phyloP scores from a whole-genome alignment of 208 protist genomes.

The Trypanosoma scelopori region DNA sequence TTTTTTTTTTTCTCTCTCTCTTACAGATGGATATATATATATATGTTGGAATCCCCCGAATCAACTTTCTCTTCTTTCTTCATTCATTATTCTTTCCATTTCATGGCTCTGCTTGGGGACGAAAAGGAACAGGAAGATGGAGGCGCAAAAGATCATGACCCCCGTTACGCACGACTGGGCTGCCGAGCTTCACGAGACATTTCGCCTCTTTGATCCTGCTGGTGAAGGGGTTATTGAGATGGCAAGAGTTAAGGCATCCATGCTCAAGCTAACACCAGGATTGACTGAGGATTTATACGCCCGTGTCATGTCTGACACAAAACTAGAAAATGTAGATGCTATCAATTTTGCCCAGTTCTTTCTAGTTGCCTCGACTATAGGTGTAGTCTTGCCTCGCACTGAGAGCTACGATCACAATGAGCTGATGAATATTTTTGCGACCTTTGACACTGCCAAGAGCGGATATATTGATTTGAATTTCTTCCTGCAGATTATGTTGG shows the following conservation, averaged over 20 bases:
- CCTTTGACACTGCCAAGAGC: conserved; percentile 46
- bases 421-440: conserved; percentile 38
- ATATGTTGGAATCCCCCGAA: too few species aligned
- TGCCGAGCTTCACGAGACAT: conserved; percentile 63
- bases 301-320: conserved; percentile 31
- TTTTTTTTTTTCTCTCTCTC: conserved; percentile 18
- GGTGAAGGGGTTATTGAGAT: conserved; percentile 44
- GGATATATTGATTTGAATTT: conserved; percentile 50
- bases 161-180: conserved; percentile 50
- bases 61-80: conserved; percentile 20
- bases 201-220: conserved; percentile 46
- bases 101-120: not conserved
- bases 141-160: conserved; percentile 8
- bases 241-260: conserved; percentile 33
- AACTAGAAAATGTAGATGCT: conserved; percentile 31
- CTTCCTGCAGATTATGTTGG: conserved; percentile 54
- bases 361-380: conserved; percentile 35
- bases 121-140: conserved; percentile 15
- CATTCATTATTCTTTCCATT: conserved; percentile 9
- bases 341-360: conserved; percentile 75
- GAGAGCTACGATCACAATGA: conserved; percentile 20
- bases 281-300: conserved; percentile 34
- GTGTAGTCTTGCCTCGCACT: conserved; percentile 10
- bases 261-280: conserved; percentile 30
- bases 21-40: too few species aligned